These are phyloP conservation scores for Apophysomyces sp. DNA, from an alignment of 371 early-diverging fungal species.

Conservation along the genomic window DNA sequence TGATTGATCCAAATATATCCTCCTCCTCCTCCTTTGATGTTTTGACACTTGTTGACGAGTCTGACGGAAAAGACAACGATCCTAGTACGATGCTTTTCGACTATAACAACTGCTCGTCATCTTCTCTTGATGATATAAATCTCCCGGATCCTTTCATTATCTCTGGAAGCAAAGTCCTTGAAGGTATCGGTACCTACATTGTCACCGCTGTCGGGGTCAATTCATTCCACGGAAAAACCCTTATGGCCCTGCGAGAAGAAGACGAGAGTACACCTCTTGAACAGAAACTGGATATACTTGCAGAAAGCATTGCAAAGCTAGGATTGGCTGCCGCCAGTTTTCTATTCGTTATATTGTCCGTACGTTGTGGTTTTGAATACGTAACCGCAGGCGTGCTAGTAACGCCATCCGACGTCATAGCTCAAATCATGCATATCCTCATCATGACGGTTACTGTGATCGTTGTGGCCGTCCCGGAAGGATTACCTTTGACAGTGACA, in stretches of 20 bases:
- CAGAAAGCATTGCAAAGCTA: constrained; percentile 69
- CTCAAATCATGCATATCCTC: constrained; percentile 57
- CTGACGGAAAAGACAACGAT: constrained; percentile 32
- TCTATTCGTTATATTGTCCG: constrained; percentile 64
- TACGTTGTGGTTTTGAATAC: constrained; percentile 56
- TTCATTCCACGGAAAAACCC: constrained; percentile 75
- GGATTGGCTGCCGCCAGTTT: constrained; percentile 66
- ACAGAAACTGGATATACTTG: constrained; percentile 65
- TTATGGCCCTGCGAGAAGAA: constrained; percentile 68
- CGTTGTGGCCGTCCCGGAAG: constrained; percentile 83
- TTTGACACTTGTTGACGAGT: constrained; percentile 71
- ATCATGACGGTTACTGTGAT: constrained; percentile 72
- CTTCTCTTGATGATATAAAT: background rate
- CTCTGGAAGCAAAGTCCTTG: constrained; percentile 72
- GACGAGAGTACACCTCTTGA: constrained; percentile 71
- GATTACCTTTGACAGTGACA: constrained; percentile 79
- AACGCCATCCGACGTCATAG: constrained; percentile 31
- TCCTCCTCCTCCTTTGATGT: constrained; percentile 1
- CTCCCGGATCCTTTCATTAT: constrained; percentile 67
- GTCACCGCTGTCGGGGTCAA: constrained; percentile 69
- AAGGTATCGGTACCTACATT: constrained; percentile 76
- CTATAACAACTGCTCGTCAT: background rate
- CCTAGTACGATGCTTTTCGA: background rate
- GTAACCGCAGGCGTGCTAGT: constrained; percentile 10
- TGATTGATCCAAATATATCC: background rate